phyloP scores from a whole-genome alignment of 2,329 filamentous ascomycete species.

The Diaporthe vexans region DNA sequence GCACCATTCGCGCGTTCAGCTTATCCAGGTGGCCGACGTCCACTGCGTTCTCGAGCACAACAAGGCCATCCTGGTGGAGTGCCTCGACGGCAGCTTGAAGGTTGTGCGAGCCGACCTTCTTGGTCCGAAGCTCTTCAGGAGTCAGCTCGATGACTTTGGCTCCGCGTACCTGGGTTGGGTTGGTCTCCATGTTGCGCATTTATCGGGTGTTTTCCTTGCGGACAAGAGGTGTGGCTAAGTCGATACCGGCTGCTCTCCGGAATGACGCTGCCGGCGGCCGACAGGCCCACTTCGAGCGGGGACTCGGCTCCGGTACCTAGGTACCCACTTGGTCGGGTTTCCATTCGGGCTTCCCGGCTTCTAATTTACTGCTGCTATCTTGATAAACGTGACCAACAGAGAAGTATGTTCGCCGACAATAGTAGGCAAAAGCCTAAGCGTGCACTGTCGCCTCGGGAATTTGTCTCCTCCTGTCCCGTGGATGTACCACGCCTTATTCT shows the following conservation, averaged over 20 bases:
- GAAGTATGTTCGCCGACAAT: neutral
- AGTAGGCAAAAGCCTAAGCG: neutral
- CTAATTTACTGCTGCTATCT: neutral
- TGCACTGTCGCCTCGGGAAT: no score
- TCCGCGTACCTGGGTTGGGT: neutral
- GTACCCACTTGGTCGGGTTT: neutral
- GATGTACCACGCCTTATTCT: no score
- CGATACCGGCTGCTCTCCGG: neutral
- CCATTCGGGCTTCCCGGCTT: neutral
- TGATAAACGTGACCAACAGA: neutral
- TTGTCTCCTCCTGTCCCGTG: no score
- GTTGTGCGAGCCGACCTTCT: conserved; percentile 42
- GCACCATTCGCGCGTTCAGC: conserved; percentile 52
- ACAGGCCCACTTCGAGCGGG: neutral
- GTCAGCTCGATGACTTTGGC: conserved; percentile 27
- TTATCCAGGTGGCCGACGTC: conserved; percentile 51
- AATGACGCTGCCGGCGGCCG: neutral
- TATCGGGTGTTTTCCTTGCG: neutral
- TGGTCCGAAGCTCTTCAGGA: conserved; percentile 6
- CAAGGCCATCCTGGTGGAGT: conserved; percentile 54
- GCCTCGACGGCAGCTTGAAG: conserved; percentile 52
- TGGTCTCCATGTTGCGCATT: neutral
- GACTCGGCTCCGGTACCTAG: conserved; percentile 20
- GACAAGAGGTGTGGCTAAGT: neutral
- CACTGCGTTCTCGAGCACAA: conserved; percentile 54